Evolutionary conservation across 257 asterid species (phyloP).

Genomic region (Solanum neorickii): DNA sequence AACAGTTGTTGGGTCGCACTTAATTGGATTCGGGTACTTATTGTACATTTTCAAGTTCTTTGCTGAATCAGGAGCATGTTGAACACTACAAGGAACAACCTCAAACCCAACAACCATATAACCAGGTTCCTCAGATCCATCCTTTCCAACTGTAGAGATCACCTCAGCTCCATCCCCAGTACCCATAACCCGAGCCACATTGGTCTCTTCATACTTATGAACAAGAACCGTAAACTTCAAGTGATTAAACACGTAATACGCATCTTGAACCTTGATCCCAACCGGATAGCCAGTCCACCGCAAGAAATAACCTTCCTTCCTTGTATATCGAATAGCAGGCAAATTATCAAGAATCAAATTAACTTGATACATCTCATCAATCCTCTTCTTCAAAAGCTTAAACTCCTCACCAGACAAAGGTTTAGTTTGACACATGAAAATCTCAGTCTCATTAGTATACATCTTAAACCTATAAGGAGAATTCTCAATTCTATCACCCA

Average conservation of each 20-base stretch:
- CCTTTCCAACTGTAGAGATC: constrained; percentile 42
- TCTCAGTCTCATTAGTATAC: constrained; percentile 55
- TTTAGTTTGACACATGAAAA: constrained; percentile 61
- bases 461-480: constrained; percentile 83
- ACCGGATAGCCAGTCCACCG: constrained; percentile 83
- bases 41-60: constrained; percentile 51
- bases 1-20: constrained; percentile 58
- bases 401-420: constrained; percentile 60
- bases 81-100: constrained; percentile 73
- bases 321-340: constrained; percentile 73
- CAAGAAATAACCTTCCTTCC: constrained; percentile 55
- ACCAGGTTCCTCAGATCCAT: constrained; percentile 56
- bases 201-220: constrained; percentile 67
- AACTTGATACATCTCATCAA: constrained; percentile 84
- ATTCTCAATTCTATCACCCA: constrained; percentile 92
- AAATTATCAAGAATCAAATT: constrained; percentile 72
- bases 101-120: constrained; percentile 90
- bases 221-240: constrained; percentile 67
- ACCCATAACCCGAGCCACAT: constrained; percentile 79
- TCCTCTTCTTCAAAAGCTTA: constrained; percentile 68
- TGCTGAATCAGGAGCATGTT: constrained; percentile 34
- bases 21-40: constrained; percentile 46
- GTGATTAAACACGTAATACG: constrained; percentile 64
- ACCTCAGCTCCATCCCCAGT: constrained; percentile 78
- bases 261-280: constrained; percentile 56